phyloP scores from a whole-genome alignment of 495 filamentous ascomycete species.

The Choiromyces venosus region DNA sequence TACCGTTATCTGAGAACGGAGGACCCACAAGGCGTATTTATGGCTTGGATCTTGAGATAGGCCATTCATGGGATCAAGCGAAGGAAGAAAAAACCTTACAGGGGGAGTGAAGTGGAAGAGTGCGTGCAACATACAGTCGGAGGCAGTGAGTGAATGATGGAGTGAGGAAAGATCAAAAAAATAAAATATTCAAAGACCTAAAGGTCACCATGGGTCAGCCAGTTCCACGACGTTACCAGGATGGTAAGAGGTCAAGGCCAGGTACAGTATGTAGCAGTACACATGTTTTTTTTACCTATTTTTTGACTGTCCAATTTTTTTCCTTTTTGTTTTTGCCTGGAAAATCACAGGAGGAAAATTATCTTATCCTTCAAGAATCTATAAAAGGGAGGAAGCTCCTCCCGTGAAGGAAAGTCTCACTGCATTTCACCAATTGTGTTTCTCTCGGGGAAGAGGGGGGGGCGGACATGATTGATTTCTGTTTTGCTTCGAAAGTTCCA shows the following conservation, averaged over 20 bases:
- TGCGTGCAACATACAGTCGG: neutral
- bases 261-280: neutral
- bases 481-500: neutral
- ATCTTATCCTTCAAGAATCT: conserved; percentile 28
- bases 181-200: neutral
- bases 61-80: conserved; percentile 9
- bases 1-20: neutral
- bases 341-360: conserved; percentile 20
- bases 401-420: conserved; percentile 31
- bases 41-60: conserved; percentile 9
- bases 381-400: conserved; percentile 14
- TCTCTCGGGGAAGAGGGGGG: neutral
- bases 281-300: conserved; percentile 2
- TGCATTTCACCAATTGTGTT: conserved; percentile 3
- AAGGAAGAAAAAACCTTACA: conserved; percentile 12
- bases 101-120: neutral
- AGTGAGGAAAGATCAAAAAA: neutral
- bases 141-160: too few species aligned
- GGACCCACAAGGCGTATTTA: conserved; percentile 22
- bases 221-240: neutral
- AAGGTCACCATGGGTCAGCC: neutral
- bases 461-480: neutral
- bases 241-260: neutral
- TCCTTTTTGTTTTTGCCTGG: conserved; percentile 17
- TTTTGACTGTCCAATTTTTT: neutral